Evolutionary conservation across 495 filamentous ascomycete genomes (phyloP).

Genomic region (Umbilicaria muhlenbergii): DNA sequence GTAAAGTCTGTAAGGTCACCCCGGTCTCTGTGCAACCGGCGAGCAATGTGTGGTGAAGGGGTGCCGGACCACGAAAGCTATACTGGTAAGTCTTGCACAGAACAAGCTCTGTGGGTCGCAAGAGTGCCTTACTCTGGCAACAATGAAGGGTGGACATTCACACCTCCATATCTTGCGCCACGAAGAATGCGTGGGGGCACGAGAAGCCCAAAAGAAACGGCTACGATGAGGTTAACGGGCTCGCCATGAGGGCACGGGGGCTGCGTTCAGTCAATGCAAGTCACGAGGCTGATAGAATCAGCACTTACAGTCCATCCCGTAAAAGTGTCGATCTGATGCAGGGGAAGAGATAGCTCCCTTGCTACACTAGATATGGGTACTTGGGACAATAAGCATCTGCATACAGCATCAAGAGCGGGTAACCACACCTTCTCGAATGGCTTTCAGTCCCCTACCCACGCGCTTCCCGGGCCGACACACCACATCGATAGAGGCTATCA

Average conservation of each 20-base stretch:
- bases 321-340: conserved; percentile 68
- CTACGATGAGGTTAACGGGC: conserved; percentile 67
- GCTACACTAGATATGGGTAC: conserved; percentile 63
- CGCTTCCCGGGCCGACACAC: conserved; percentile 65
- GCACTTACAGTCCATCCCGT: conserved; percentile 55
- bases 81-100: background rate
- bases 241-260: conserved; percentile 35
- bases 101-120: background rate
- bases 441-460: conserved; percentile 56
- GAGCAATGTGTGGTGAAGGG: conserved; percentile 67
- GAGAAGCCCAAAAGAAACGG: conserved; percentile 90
- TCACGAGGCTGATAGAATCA: conserved; percentile 1
- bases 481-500: conserved; percentile 75
- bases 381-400: conserved; percentile 17
- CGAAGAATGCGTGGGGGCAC: conserved; percentile 64
- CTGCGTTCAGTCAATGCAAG: conserved; percentile 22
- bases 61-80: conserved; percentile 61
- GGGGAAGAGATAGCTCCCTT: conserved; percentile 38
- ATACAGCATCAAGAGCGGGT: conserved; percentile 1
- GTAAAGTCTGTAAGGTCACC: conserved; percentile 72
- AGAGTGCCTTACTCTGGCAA: conserved; percentile 57
- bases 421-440: conserved; percentile 48
- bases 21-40: conserved; percentile 39
- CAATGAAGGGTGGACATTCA: conserved; percentile 92
- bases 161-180: conserved; percentile 58